Evolutionary conservation across 2,329 filamentous ascomycete genomes (phyloP).

Genomic region (Penicillium italicum): DNA sequence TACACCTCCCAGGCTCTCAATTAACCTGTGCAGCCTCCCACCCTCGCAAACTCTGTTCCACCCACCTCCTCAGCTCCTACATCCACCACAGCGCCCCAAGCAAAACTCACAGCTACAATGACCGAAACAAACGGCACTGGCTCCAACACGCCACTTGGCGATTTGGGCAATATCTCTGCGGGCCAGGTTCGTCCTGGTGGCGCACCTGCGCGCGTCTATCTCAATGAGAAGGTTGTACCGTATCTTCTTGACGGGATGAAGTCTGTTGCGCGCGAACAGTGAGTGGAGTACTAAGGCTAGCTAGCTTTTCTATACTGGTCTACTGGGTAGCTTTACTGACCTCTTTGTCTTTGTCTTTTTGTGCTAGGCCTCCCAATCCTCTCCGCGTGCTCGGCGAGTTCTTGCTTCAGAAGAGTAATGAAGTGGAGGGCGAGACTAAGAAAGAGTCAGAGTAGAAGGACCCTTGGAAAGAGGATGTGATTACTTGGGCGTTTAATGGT

Average conservation of each 20-base stretch:
- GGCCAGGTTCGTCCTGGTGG: constrained; percentile 61
- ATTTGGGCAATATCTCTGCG: constrained; percentile 47
- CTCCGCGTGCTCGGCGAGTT: constrained; percentile 67
- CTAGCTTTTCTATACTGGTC: background rate
- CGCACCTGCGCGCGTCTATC: constrained; percentile 65
- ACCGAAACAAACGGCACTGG: constrained; percentile 23
- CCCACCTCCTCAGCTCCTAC: background rate
- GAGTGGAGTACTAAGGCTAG: constrained; percentile 35
- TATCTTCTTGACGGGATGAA: constrained; percentile 73
- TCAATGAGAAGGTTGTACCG: constrained; percentile 68
- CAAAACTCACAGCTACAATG: constrained; percentile 16
- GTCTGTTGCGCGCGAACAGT: constrained; percentile 67
- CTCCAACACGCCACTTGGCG: constrained; percentile 22
- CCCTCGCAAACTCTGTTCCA: background rate
- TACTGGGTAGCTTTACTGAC: background rate
- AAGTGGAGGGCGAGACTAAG: constrained; percentile 52
- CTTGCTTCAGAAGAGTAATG: constrained; percentile 63
- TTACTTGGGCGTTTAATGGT: constrained; percentile 9
- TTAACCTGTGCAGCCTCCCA: background rate
- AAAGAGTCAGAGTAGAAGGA: constrained; percentile 27
- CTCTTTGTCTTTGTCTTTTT: background rate
- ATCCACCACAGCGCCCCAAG: background rate
- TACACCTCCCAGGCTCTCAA: background rate
- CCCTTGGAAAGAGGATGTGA: background rate
- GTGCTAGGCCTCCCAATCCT: constrained; percentile 62